These are phyloP conservation scores for Saturnispora dispora DNA, from an alignment of 805 yeast species.

Conservation along the genomic window DNA sequence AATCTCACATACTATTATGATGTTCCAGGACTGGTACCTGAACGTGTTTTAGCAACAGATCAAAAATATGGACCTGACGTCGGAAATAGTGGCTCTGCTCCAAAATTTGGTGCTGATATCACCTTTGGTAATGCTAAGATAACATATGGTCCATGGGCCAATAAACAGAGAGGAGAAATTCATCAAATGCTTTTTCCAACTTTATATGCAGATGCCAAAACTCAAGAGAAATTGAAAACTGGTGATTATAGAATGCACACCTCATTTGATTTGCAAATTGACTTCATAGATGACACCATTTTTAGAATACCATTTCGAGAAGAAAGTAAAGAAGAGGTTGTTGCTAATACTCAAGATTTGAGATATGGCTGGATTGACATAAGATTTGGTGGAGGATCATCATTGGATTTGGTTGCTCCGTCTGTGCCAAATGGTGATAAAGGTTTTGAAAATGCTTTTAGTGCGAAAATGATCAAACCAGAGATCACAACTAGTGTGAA, in stretches of 20 bases:
- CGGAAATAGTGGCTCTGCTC: constrained; percentile 51
- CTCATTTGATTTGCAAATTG: constrained; percentile 45
- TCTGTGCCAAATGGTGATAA: constrained; percentile 39
- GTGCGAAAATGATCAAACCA: constrained; percentile 39
- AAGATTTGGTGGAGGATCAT: constrained; percentile 46
- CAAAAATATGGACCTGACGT: constrained; percentile 41
- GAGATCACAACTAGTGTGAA: constrained; percentile 79
- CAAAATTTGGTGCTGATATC: constrained; percentile 54
- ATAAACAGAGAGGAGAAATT: constrained; percentile 63
- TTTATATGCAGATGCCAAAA: constrained; percentile 45
- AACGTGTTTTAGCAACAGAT: constrained; percentile 23
- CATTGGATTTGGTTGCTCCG: constrained; percentile 37
- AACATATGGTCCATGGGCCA: constrained; percentile 95
- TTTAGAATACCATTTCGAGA: constrained; percentile 80
- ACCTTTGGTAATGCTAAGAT: constrained; percentile 52
- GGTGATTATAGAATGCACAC: constrained; percentile 51
- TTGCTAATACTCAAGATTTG: constrained; percentile 21
- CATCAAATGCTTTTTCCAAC: constrained; percentile 63
- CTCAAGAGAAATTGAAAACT: constrained; percentile 29
- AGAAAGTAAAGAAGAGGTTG: constrained; percentile 52
- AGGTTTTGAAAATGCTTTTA: constrained; percentile 48
- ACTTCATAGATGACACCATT: constrained; percentile 55
- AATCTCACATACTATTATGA: constrained; percentile 61
- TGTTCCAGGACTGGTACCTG: constrained; percentile 55
- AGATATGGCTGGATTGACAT: constrained; percentile 90